Base-by-base conservation (phyloP, 345 rosid species). In the Lepidium aucheri region DNA sequence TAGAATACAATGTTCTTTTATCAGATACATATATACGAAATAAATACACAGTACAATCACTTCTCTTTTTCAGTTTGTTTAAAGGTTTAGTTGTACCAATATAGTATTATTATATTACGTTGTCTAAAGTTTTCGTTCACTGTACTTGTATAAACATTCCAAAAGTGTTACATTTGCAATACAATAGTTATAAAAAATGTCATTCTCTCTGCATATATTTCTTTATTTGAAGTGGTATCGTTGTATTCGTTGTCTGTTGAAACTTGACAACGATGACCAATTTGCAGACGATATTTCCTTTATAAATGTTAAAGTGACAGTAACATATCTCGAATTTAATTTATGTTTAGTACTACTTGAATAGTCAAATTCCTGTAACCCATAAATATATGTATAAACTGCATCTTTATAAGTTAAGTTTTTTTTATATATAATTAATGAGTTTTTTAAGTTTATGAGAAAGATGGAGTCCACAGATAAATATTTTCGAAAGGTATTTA, bases 1-100 rank as follows among this genome's bases (percentile, higher is more conserved):
- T 44, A 66, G 40, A 51, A 66, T 36, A 66, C 42, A 73, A 65
- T 13, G 42, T 34, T 61, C 55, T 70, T 24, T 36, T 51, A 62
- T 44, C 5, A 43, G 20, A 53, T 62, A 45, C 7, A 28, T 44
- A 38, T 58, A 28, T 42, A 54, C 58, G 54, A 33, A 54, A 38
- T 46, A 20, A 26, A 54, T n/a, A 63, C 47, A 46, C 70, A 28
- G 32, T 28, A 28, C 32, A 28, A 28, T 28, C 32, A 28, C 32
- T 28, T 28, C 32, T 28, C 32, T 28, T 28, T 28, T 28, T 28
- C 42, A 36, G 36, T 30, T 43, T 39, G 54, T 38, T 11, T 0
- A 14, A 30, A 49, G 18, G 64, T 47, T 47, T 55, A 55, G 50
- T 53, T 56, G 58, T 33, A 72, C 75, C 9, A 36, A 45, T 54